phyloP scores from a whole-genome alignment of 1,284 basidiomycete genomes.

The Sporisorium exsertum region DNA sequence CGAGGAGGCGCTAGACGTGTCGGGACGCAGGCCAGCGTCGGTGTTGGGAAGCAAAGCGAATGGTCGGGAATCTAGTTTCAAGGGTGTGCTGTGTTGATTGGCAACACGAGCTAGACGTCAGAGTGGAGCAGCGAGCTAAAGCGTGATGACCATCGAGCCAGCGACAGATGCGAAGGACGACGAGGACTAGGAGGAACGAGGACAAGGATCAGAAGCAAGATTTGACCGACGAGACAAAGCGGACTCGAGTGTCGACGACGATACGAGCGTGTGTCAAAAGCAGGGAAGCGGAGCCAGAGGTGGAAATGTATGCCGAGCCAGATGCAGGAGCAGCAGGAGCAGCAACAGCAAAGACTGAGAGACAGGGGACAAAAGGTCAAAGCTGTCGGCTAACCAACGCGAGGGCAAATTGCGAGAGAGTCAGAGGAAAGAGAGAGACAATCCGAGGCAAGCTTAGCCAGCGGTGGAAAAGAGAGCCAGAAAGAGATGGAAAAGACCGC shows the following conservation, averaged over 20 bases:
- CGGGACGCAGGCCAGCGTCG: background rate
- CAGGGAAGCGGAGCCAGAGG: background rate
- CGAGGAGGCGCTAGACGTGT: background rate
- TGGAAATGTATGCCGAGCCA: background rate
- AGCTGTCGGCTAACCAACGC: slow-evolving; percentile 10
- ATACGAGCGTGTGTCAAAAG: background rate
- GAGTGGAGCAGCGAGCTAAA: background rate
- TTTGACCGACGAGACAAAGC: background rate
- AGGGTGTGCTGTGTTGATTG: background rate
- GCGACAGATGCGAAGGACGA: background rate
- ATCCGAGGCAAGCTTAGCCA: no score
- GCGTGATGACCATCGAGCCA: background rate
- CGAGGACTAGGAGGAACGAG: background rate
- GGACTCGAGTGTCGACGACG: background rate
- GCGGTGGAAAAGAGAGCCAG: background rate
- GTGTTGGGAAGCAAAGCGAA: background rate
- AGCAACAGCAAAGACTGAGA: slow-evolving; percentile 1
- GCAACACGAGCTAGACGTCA: background rate
- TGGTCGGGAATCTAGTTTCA: background rate
- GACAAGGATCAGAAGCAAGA: background rate
- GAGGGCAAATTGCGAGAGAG: background rate
- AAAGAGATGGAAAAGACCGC: background rate
- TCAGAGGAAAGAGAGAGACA: background rate
- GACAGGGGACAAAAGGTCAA: background rate
- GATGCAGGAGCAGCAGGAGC: background rate